Conservation (phyloP, 768 basidiomycete species). For the Dendrothele bispora region DNA sequence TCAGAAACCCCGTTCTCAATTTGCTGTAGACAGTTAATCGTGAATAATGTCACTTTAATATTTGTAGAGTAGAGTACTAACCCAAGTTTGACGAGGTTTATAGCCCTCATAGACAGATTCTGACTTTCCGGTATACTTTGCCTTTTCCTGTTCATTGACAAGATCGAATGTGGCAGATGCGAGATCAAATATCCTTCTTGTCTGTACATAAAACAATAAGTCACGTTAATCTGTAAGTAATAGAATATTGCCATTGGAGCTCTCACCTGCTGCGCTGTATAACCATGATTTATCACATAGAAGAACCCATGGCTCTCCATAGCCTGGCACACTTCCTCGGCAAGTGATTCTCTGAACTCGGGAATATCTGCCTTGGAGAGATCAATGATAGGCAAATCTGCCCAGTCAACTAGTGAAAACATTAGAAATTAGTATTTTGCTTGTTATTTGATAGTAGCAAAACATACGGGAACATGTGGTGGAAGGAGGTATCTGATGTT, state of each 20-base stretch:
- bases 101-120: slow-evolving; percentile 56
- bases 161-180: slow-evolving; percentile 44
- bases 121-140: slow-evolving; percentile 37
- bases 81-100: slow-evolving; percentile 56
- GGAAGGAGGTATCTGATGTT: no score
- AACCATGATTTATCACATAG: slow-evolving; percentile 50
- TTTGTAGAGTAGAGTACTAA: no score
- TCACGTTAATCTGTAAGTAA: not conserved
- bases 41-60: no score
- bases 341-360: slow-evolving; percentile 37
- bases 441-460: no score
- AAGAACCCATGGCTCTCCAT: slow-evolving; percentile 47
- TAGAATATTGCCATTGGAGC: not conserved
- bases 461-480: no score
- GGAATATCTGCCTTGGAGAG: slow-evolving; percentile 38
- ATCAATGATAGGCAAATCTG: slow-evolving; percentile 54
- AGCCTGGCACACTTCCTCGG: slow-evolving; percentile 42
- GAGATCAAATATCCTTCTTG: slow-evolving; percentile 47
- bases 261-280: slow-evolving; percentile 35
- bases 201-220: slow-evolving; percentile 29
- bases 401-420: slow-evolving; percentile 47
- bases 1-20: slow-evolving; percentile 63
- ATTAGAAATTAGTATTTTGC: no score
- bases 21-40: slow-evolving; percentile 42
- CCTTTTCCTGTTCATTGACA: slow-evolving; percentile 44